phyloP scores from a whole-genome alignment of 2,329 filamentous ascomycete species.

The Hymenoscyphus linearis region DNA sequence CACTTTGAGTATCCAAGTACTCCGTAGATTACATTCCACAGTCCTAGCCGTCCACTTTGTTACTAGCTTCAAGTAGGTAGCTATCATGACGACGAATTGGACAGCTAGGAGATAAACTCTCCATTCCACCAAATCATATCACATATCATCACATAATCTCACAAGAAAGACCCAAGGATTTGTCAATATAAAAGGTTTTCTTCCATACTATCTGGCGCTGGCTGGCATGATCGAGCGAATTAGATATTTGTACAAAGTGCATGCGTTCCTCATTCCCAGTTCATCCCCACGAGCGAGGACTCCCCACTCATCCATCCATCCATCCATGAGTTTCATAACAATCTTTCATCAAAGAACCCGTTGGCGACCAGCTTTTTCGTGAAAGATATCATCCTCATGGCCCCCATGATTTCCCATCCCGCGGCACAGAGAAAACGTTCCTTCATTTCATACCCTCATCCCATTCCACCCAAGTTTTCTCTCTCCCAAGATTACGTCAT shows the following conservation, averaged over 20 bases:
- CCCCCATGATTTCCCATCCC: slow-evolving; percentile 10
- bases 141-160: neutral
- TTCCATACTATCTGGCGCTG: slow-evolving; percentile 25
- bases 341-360: slow-evolving; percentile 2
- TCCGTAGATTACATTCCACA: too few relatives aligned
- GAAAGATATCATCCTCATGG: slow-evolving; percentile 1
- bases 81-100: too few relatives aligned
- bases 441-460: neutral
- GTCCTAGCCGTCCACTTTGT: too few relatives aligned
- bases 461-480: slow-evolving; percentile 9
- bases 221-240: slow-evolving; percentile 29
- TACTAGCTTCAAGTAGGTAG: too few relatives aligned
- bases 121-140: neutral
- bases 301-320: neutral
- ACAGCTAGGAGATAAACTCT: too few relatives aligned
- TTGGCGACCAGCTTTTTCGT: slow-evolving; percentile 20
- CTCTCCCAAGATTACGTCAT: slow-evolving; percentile 25
- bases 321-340: slow-evolving; percentile 4
- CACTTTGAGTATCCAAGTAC: too few relatives aligned
- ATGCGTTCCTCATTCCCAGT: neutral
- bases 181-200: slow-evolving; percentile 15
- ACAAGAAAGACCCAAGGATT: neutral
- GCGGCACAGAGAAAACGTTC: slow-evolving; percentile 8
- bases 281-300: slow-evolving; percentile 18
- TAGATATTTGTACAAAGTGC: slow-evolving; percentile 32